phyloP scores from a whole-genome alignment of 306 rosid genomes.

The Castanea sativa region DNA sequence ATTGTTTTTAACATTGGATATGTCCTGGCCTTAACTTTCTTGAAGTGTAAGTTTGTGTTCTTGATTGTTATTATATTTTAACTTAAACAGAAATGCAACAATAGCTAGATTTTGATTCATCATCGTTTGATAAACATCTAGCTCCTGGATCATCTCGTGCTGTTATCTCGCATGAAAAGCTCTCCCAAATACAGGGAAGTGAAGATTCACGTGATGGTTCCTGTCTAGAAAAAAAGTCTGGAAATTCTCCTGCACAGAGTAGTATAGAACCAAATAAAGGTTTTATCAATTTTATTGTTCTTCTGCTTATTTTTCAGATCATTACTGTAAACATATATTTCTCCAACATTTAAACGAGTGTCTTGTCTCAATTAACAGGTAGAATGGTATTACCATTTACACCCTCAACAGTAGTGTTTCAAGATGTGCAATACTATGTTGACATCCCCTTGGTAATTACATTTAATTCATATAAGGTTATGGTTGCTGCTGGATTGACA shows the following conservation, averaged over 20 bases:
- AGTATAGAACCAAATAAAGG: constrained; percentile 11
- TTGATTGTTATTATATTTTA: neutral
- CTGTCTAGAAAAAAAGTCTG: neutral
- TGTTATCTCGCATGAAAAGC: constrained; percentile 36
- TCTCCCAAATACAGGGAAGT: constrained; percentile 19
- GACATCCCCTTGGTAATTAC: constrained; percentile 37
- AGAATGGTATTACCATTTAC: constrained; percentile 40
- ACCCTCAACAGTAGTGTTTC: constrained; percentile 37
- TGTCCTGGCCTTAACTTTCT: constrained; percentile 36
- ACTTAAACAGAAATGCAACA: neutral
- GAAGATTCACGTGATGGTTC: neutral
- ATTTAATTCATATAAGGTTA: neutral
- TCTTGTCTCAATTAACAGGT: constrained; percentile 23
- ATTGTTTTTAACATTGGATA: constrained; percentile 35
- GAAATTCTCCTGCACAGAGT: neutral
- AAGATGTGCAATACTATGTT: constrained; percentile 43
- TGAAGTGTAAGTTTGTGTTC: constrained; percentile 31
- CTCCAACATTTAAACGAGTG: too few species aligned
- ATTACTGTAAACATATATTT: too few species aligned
- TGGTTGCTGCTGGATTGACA: too few species aligned
- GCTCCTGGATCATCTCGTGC: constrained; percentile 45
- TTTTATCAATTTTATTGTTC: neutral
- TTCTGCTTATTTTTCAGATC: too few species aligned
- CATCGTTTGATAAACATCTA: constrained; percentile 1
- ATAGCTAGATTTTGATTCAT: neutral